phyloP scores from a whole-genome alignment of 345 rosid species.

The Corchorus capsularis region DNA sequence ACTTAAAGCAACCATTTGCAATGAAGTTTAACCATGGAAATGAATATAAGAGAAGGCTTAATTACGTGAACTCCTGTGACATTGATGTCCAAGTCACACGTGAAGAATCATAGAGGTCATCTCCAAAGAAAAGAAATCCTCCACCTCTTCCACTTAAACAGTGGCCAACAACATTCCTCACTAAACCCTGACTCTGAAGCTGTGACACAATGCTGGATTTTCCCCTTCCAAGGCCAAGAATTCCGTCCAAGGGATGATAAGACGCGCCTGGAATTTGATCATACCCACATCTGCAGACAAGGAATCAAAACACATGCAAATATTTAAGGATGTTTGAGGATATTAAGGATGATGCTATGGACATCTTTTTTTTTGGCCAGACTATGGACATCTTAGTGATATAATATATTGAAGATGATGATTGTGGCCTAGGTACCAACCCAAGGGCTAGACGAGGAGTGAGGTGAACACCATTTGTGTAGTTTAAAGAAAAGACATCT shows the following conservation, averaged over 20 bases:
- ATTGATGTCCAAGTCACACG: constrained; percentile 71
- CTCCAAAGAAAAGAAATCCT: constrained; percentile 87
- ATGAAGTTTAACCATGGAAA: constrained; percentile 8
- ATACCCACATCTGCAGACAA: constrained; percentile 74
- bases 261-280: constrained; percentile 72
- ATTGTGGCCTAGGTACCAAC: constrained; percentile 34
- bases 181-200: constrained; percentile 67
- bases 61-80: constrained; percentile 64
- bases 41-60: neutral
- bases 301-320: neutral
- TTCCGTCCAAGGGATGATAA: constrained; percentile 85
- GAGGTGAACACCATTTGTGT: constrained; percentile 51
- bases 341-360: neutral
- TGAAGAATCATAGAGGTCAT: constrained; percentile 68
- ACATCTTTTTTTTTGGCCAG: too few species aligned
- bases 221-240: constrained; percentile 94
- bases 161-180: constrained; percentile 77
- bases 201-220: constrained; percentile 77
- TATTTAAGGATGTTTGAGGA: neutral
- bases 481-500: constrained; percentile 69
- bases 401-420: constrained; percentile 1
- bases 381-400: neutral
- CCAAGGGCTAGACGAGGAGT: constrained; percentile 78
- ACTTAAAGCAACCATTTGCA: neutral
- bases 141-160: constrained; percentile 85